These are phyloP conservation scores for Backusella mclennaniae DNA, from an alignment of 192 early-diverging fungal species.

Conservation along the genomic window DNA sequence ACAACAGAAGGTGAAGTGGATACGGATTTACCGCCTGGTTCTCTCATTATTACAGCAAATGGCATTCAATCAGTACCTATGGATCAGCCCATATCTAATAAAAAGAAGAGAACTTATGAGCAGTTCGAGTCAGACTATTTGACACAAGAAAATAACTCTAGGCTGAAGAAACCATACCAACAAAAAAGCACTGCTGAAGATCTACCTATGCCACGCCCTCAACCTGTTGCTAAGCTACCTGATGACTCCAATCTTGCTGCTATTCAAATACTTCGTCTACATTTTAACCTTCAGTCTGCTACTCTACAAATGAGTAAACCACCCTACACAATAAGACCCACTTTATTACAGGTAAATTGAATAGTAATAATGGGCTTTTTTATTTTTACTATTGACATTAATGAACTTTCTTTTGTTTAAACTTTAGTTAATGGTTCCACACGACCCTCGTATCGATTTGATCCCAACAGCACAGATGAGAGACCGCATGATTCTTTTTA, in stretches of 20 bases:
- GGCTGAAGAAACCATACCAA: neutral
- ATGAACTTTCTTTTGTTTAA: neutral
- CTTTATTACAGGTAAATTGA: neutral
- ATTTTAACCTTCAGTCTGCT: slow-evolving; percentile 4
- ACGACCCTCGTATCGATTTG: neutral
- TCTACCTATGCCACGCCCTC: neutral
- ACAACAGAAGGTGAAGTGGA: neutral
- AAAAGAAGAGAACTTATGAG: neutral
- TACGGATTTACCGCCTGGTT: neutral
- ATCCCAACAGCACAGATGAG: slow-evolving; percentile 4
- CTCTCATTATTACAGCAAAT: neutral
- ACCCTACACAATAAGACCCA: neutral
- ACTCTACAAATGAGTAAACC: neutral
- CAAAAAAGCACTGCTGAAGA: neutral
- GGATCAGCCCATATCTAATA: neutral
- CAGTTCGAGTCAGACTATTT: neutral
- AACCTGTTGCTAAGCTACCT: neutral
- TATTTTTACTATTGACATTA: neutral
- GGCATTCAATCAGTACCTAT: neutral
- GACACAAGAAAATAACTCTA: neutral
- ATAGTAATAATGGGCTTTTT: neutral
- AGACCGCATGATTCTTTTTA: slow-evolving; percentile 2
- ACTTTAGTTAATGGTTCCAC: neutral
- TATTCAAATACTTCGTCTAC: neutral
- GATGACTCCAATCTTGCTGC: slow-evolving; percentile 3